Conservation (phyloP, 805 yeast species). For the Candida incommunis region DNA sequence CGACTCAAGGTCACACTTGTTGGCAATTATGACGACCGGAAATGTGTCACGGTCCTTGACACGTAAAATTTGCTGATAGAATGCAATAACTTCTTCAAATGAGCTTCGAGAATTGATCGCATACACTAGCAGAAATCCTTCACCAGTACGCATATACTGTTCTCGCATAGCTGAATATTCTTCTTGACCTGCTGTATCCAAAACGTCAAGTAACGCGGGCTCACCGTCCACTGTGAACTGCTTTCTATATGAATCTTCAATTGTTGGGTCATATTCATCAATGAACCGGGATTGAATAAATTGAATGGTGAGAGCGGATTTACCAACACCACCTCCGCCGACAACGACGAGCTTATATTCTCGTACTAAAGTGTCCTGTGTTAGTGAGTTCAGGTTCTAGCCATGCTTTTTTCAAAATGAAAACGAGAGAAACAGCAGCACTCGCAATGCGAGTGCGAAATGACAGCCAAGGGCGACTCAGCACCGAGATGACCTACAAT, state of each 20-base stretch:
- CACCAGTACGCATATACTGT: slow-evolving; percentile 92
- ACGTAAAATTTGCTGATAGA: slow-evolving; percentile 63
- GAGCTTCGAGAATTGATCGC: slow-evolving; percentile 71
- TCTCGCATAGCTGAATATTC: slow-evolving; percentile 90
- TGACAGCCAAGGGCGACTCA: no score
- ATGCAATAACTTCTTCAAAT: slow-evolving; percentile 70
- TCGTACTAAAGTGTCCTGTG: slow-evolving; percentile 16
- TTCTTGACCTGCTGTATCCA: slow-evolving; percentile 98
- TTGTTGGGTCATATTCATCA: slow-evolving; percentile 96
- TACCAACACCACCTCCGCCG: slow-evolving; percentile 99
- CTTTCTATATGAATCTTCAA: slow-evolving; percentile 64
- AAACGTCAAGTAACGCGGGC: slow-evolving; percentile 66
- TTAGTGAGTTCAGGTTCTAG: no score
- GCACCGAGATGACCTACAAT: no score
- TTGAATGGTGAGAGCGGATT: slow-evolving; percentile 90
- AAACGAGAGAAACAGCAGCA: no score
- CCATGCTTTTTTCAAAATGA: no score
- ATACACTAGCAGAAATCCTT: slow-evolving; percentile 81
- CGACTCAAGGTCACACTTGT: slow-evolving; percentile 66
- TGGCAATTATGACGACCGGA: slow-evolving; percentile 87
- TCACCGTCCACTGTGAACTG: slow-evolving; percentile 73
- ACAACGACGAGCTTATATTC: slow-evolving; percentile 92
- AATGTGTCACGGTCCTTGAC: slow-evolving; percentile 35
- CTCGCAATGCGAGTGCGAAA: no score
- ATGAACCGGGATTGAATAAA: slow-evolving; percentile 90